Evolutionary conservation across 495 filamentous ascomycete genomes (phyloP), one percentile per base, ranked within the genome.

Genomic region (Pseudoneurospora amorphoporcata): DNA sequence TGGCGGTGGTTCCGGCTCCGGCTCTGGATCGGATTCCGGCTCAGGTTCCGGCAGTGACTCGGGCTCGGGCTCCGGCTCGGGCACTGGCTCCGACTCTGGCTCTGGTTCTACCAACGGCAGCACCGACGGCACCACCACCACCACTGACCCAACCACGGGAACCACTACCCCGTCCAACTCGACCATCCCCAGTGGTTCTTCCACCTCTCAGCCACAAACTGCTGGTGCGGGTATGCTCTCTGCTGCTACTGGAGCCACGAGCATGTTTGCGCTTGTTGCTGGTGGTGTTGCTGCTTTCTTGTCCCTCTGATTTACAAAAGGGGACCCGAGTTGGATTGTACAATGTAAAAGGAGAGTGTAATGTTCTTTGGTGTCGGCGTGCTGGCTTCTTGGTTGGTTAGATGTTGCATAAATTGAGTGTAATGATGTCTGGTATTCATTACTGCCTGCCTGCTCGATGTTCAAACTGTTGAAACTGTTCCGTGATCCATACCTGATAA

Each of bases 211-310:
- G 68, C 78, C 81, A 47, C 12, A 76, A 4, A 79, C 75, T 16
- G 81, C 76, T 69, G 82, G 76, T 69, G 81, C 77, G 58, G 76
- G 81, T 14, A 45, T 83, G 43, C 71, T 85, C 70, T 76, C 85
- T 68, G 85, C 77, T 80, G 39, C 40, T 23, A 23, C 23, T 68
- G 39, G 74, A 69, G 40, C 81, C 78, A 58, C 76, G 72, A 38
- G 78, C 72, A 69, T 77, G 75, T 77, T 81, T 1, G 65, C 77
- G 68, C 83, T 29, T 45, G 23, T 47, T 1, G 69, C 29, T 43
- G 38, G 70, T 38, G 72, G 68, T 40, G 65, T 14, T 69, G 58
- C 17, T 45, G 40, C 69, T 72, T 40, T 69, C 68, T 37, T 71
- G 37, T 38, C 35, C 3, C 39, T 42, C 32, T 68, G 4, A 16